Base-by-base conservation (phyloP, 1,284 basidiomycete genomes). In the Apiotrichum laibachii region DNA sequence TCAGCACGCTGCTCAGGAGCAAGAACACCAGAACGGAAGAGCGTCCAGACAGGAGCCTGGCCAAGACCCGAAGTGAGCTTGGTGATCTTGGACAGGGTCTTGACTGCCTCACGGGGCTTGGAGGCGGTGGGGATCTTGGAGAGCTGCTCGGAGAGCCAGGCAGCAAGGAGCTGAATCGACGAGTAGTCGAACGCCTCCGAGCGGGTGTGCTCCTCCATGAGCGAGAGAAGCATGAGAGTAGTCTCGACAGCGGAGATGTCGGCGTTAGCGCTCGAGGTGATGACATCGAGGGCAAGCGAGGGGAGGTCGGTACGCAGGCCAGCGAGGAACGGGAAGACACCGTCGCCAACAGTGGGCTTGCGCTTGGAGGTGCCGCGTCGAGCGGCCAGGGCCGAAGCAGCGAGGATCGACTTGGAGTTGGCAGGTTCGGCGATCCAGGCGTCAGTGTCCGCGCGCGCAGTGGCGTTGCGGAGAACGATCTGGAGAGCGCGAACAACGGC, bases 21-120 rank as follows among this genome's bases (percentile, higher is more conserved):
- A 3, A 64, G 54, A 5, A 59, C 50, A 1, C 62, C 62, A 13
- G 68, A 56, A 22, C 74, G 62, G 67, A 77, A 76, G 10, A 73
- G 58, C 3, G 60, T 83, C 80, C 80, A 81, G 16, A 81, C 70
- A 21, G 73, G 65, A 4, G 73, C 64, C 68, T 81, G 79, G 10
- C 77, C 77, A 18, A 77, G 63, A 44, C 81, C 80, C 13, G 70
- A 64, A 5, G 72, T 75, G 59, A 79, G 56, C n/a, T 64, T 62
- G 18, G 77, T 70, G 2, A 74, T 66, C 46, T 70, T 66, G 1
- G 68, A 68, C 9, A 79, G 67, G 9, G 49, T 46, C 19, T 44
- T 43, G 7, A 71, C 55, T 13, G 67, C 67, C 13, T 50, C 55
- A 13, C 45, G 37, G 1, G 53, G 31, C 21, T 65, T 56, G 44